Base-by-base conservation (phyloP, 2,329 filamentous ascomycete genomes). In the Cordyceps farinosa region DNA sequence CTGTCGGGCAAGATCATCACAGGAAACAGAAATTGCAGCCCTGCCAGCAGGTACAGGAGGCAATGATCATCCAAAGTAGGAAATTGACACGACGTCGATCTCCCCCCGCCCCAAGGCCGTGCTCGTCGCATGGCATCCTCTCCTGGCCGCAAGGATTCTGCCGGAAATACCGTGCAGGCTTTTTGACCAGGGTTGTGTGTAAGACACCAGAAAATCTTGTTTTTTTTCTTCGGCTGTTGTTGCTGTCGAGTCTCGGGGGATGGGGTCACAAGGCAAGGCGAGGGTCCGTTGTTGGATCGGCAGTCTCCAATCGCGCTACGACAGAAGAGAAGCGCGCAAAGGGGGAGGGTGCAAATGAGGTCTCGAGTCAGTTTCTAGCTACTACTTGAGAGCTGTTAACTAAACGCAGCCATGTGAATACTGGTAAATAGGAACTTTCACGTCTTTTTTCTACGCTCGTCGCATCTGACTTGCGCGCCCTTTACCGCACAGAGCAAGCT, bases 41-140 rank as follows among this genome's bases (percentile, higher is more conserved):
- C 29, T 34, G 30, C 6, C 30, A 15, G 42, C 32, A 52, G 17
- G 27, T 11, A 45, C 38, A 40, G n/a, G 15, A 9, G 15, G 15
- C 34, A 40, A 15, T 51, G 56, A 59, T 51, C 45, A n/a, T 42
- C 56, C 42, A 10, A 52, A 15, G 6, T 29, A 38, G 47, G 58
- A 61, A 61, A 61, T 53, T 44, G 48, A 45, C 27, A 61, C 36
- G 48, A 61, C 48, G 58, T 61, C 38, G 58, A 61, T 61, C 58
- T 4, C 10, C 3, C 32, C 34, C 29, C 29, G 27, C 15, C 5
- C 38, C 15, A 22, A 22, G 22, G 22, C 22, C 22, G 22, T 22
- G 22, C 22, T 22, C 22, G 22, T 22, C 22, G 22, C 22, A 22
- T 22, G 29, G 15, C 54, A 34, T 36, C 17, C 17, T 7, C 1